These are phyloP conservation scores for Solanum sparsipilum DNA, from an alignment of 257 asterid species.

Conservation along the genomic window DNA sequence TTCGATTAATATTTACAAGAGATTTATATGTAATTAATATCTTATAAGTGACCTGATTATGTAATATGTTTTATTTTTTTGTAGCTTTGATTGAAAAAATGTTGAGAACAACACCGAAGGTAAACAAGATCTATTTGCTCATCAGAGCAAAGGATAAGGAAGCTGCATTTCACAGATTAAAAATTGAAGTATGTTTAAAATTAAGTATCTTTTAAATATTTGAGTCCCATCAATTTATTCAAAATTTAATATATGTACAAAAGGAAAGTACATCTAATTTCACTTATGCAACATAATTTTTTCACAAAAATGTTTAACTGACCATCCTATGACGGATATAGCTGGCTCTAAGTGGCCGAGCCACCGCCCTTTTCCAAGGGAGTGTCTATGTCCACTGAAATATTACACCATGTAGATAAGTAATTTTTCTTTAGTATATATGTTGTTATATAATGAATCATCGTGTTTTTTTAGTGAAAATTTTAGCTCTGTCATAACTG, in stretches of 20 bases:
- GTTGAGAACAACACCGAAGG: slow-evolving; percentile 26
- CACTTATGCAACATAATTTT: too few species aligned
- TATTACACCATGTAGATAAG: too few species aligned
- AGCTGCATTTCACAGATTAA: background rate
- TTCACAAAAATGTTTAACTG: background rate
- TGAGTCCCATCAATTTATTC: background rate
- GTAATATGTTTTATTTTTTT: background rate
- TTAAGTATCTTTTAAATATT: background rate
- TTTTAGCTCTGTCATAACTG: fast-evolving
- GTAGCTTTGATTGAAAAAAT: slow-evolving; percentile 37
- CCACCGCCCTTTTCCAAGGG: background rate
- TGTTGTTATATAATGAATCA: too few species aligned
- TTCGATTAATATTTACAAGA: too few species aligned
- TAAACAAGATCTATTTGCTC: background rate
- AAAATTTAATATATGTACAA: too few species aligned
- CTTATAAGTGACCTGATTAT: too few species aligned
- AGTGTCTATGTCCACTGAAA: background rate
- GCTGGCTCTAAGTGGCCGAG: background rate
- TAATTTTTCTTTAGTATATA: too few species aligned
- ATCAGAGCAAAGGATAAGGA: background rate
- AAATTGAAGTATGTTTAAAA: background rate
- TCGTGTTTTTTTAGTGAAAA: background rate
- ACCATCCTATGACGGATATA: background rate
- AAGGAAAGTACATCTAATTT: too few species aligned
- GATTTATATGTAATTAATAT: too few species aligned